Conservation (phyloP, 2,329 filamentous ascomycete species). For the Fusarium multiceps region DNA sequence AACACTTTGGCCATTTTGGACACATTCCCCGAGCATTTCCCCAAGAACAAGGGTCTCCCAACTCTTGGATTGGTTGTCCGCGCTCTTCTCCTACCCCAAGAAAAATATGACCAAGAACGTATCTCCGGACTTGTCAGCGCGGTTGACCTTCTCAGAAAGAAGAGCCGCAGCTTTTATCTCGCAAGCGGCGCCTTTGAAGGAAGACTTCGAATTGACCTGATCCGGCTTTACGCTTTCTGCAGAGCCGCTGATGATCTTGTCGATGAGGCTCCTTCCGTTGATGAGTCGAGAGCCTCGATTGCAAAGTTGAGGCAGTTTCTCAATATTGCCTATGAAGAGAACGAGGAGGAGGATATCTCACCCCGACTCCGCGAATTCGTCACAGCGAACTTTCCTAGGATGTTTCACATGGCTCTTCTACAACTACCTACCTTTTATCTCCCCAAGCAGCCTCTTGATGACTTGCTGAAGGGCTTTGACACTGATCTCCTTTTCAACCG, state of each 20-base stretch:
- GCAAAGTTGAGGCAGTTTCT: slow-evolving; percentile 68
- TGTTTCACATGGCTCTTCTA: slow-evolving; percentile 64
- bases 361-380: slow-evolving; percentile 51
- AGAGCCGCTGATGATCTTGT: slow-evolving; percentile 79
- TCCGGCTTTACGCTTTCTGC: slow-evolving; percentile 79
- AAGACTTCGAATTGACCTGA: slow-evolving; percentile 73
- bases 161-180: slow-evolving; percentile 80
- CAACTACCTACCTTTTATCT: slow-evolving; percentile 69
- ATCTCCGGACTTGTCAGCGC: slow-evolving; percentile 70
- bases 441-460: slow-evolving; percentile 68
- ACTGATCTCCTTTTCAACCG: slow-evolving; percentile 70
- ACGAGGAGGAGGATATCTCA: background rate
- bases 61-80: slow-evolving; percentile 63
- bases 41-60: slow-evolving; percentile 56
- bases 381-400: slow-evolving; percentile 62
- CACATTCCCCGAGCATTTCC: slow-evolving; percentile 69
- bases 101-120: slow-evolving; percentile 66
- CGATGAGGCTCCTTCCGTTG: slow-evolving; percentile 67
- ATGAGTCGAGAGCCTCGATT: slow-evolving; percentile 69
- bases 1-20: slow-evolving; percentile 74
- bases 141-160: slow-evolving; percentile 66
- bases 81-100: slow-evolving; percentile 60
- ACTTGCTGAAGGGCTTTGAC: slow-evolving; percentile 74
- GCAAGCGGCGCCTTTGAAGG: slow-evolving; percentile 77
- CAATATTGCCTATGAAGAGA: slow-evolving; percentile 53